Evolutionary conservation across 2,329 filamentous ascomycete genomes (phyloP).

Genomic region (Aspergillus tanneri): DNA sequence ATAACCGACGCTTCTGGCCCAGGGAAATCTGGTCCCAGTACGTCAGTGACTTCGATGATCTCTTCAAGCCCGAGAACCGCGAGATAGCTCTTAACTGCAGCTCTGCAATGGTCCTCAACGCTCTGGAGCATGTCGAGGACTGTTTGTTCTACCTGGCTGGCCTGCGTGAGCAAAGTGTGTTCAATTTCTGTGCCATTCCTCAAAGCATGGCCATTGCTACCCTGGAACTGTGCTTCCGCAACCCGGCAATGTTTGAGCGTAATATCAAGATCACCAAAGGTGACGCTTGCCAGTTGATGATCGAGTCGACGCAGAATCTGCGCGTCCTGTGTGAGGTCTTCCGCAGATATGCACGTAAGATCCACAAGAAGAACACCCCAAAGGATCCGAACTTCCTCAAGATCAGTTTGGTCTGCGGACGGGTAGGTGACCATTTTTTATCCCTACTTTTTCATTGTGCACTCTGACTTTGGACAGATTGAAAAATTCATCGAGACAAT

Average conservation of each 20-base stretch:
- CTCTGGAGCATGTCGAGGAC: slow-evolving; percentile 81
- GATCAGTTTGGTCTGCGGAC: slow-evolving; percentile 86
- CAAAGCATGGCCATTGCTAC: slow-evolving; percentile 98
- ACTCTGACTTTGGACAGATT: slow-evolving; percentile 55
- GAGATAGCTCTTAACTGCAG: slow-evolving; percentile 78
- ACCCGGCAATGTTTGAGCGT: slow-evolving; percentile 77
- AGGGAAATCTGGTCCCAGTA: slow-evolving; percentile 97
- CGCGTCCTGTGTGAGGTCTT: slow-evolving; percentile 78
- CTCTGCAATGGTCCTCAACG: slow-evolving; percentile 92
- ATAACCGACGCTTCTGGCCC: slow-evolving; percentile 89
- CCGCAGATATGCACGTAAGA: slow-evolving; percentile 71
- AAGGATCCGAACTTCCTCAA: slow-evolving; percentile 88
- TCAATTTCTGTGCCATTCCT: slow-evolving; percentile 98
- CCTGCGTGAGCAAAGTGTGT: slow-evolving; percentile 91
- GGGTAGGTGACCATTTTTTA: slow-evolving; percentile 54
- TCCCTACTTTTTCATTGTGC: neutral
- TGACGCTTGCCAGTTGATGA: slow-evolving; percentile 87
- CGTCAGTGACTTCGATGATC: slow-evolving; percentile 81
- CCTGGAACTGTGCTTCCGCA: slow-evolving; percentile 86
- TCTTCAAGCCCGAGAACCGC: slow-evolving; percentile 78
- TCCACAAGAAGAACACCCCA: slow-evolving; percentile 91
- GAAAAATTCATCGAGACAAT: slow-evolving; percentile 94
- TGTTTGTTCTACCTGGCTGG: slow-evolving; percentile 98
- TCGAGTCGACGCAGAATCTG: slow-evolving; percentile 88
- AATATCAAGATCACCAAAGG: slow-evolving; percentile 98